A percentile compares a stretch with the other conserved stretches of the same genome.
These are phyloP conservation scores for Fusarium ramigenum DNA, from an alignment of 2,329 filamentous ascomycete genomes.

Conservation along the genomic window DNA sequence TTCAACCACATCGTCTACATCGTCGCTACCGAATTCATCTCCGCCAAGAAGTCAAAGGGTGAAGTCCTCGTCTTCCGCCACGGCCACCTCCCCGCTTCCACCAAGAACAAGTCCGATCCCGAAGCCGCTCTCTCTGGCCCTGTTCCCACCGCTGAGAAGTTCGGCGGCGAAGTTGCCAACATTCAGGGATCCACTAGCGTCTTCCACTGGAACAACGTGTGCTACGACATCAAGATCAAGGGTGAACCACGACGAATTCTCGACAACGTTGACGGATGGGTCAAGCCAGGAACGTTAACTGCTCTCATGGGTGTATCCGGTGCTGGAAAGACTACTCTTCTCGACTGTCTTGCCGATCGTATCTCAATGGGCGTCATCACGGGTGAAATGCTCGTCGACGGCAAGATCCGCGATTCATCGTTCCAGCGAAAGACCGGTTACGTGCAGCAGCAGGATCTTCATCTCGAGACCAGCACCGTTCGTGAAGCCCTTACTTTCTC, in stretches of 20 bases:
- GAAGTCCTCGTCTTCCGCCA: constrained; percentile 69
- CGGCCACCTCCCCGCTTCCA: constrained; percentile 43
- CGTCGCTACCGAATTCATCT: constrained; percentile 57
- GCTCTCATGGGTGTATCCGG: constrained; percentile 69
- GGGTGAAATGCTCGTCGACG: constrained; percentile 76
- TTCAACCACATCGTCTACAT: constrained; percentile 61
- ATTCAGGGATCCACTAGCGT: constrained; percentile 50
- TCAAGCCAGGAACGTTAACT: constrained; percentile 77
- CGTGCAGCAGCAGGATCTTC: constrained; percentile 73
- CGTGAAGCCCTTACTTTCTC: constrained; percentile 53
- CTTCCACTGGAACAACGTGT: constrained; percentile 78
- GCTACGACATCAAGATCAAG: constrained; percentile 77
- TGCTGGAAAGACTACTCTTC: constrained; percentile 71
- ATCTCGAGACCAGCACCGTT: constrained; percentile 56
- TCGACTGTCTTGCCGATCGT: constrained; percentile 71
- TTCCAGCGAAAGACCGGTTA: constrained; percentile 79
- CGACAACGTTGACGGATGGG: constrained; percentile 77
- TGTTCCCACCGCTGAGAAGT: constrained; percentile 33
- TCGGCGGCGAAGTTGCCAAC: constrained; percentile 6
- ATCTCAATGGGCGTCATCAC: constrained; percentile 77
- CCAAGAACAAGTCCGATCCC: constrained; percentile 31
- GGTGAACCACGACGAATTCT: constrained; percentile 73
- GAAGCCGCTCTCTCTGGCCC: constrained; percentile 36
- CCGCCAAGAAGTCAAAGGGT: constrained; percentile 65
- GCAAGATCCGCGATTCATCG: constrained; percentile 69